A percentile compares a stretch with the other conserved stretches of the same genome.
phyloP scores from a whole-genome alignment of 2,329 filamentous ascomycete species.

The Cercospora brassicicola region DNA sequence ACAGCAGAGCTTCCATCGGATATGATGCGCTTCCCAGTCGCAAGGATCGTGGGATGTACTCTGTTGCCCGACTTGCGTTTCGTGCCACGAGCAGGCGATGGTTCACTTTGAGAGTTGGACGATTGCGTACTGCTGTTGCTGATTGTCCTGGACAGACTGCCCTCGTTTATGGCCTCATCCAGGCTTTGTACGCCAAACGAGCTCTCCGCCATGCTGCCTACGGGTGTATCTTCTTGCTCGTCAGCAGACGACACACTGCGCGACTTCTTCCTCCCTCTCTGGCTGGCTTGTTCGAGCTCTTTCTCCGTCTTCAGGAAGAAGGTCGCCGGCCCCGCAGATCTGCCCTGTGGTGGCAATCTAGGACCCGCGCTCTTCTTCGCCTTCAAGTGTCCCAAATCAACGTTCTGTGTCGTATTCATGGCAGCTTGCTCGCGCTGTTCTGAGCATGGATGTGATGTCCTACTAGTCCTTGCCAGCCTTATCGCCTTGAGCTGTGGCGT shows the following conservation, averaged over 20 bases:
- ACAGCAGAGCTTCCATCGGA: constrained; percentile 36
- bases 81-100: constrained; percentile 18
- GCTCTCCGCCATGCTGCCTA: constrained; percentile 44
- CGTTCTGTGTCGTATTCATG: constrained; percentile 11
- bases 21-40: constrained; percentile 39
- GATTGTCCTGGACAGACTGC: constrained; percentile 27
- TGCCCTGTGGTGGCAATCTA: constrained; percentile 5
- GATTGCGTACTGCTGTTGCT: constrained; percentile 31
- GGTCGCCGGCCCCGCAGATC: constrained; percentile 49
- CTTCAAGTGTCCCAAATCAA: constrained; percentile 1
- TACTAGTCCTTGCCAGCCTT: not conserved
- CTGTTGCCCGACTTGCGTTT: constrained; percentile 39
- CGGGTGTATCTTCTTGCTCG: constrained; percentile 25
- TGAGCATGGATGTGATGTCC: not conserved
- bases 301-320: constrained; percentile 61
- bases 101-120: constrained; percentile 25
- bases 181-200: constrained; percentile 60
- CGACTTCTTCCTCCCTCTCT: constrained; percentile 31
- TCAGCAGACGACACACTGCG: constrained; percentile 22
- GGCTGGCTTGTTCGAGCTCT: constrained; percentile 44
- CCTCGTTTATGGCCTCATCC: constrained; percentile 51
- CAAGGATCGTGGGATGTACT: constrained; percentile 39
- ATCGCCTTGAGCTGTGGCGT: not conserved
- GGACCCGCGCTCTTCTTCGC: constrained; percentile 6
- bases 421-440: not conserved